Conservation (phyloP, 2,329 filamentous ascomycete species). For the Fusarium azukiicola region DNA sequence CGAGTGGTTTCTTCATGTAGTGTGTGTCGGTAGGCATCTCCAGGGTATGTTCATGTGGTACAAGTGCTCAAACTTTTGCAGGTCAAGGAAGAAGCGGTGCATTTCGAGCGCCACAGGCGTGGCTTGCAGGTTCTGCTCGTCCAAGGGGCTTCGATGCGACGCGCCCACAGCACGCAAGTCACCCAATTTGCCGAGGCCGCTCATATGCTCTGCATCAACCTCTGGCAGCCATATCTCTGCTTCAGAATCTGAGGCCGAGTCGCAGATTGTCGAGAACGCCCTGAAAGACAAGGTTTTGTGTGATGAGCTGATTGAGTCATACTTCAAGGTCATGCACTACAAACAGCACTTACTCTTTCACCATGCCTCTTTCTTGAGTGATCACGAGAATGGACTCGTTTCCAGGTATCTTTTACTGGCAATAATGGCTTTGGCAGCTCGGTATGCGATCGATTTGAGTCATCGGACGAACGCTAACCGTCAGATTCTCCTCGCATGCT, state of each 20-base stretch:
- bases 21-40: constrained; percentile 18
- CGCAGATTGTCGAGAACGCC: neutral
- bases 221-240: neutral
- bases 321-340: constrained; percentile 10
- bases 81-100: constrained; percentile 19
- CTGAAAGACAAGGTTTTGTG: neutral
- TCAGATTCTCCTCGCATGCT: neutral
- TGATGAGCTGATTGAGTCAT: constrained; percentile 1
- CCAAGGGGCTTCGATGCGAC: constrained; percentile 7
- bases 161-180: neutral
- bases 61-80: neutral
- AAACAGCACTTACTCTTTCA: constrained; percentile 4
- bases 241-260: neutral
- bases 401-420: constrained; percentile 4
- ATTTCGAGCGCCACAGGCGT: neutral
- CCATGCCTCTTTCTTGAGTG: constrained; percentile 1
- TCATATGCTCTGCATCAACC: neutral
- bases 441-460: neutral
- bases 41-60: too few species aligned
- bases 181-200: neutral
- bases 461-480: too few species aligned
- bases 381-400: neutral
- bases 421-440: neutral
- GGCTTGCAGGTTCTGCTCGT: neutral
- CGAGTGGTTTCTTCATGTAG: constrained; percentile 22